Evolutionary conservation across 352 stramenopile genomes (phyloP), one percentile per base, ranked within the genome.

Genomic region (Pythium biforme): DNA sequence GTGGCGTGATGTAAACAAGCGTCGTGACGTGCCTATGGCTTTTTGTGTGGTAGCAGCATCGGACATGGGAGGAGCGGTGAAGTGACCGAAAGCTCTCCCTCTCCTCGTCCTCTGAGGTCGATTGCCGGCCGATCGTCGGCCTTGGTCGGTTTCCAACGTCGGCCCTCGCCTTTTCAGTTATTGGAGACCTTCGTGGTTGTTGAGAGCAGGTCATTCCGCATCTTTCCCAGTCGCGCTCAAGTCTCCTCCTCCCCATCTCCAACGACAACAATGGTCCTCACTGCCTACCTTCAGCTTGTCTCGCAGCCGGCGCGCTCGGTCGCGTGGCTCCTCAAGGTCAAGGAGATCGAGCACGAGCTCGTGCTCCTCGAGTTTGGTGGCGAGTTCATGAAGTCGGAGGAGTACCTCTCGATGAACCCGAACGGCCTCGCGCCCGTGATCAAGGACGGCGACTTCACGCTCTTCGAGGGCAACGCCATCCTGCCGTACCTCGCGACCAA

Each of bases 401-500:
- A 88, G 63, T 86, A 75, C 65, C 71, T 76, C 25, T 26, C 23
- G n/a, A 74, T 77, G 63, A 86, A 88, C 59, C 78, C 78, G 33
- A 86, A 85, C 52, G 66, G 64, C 2, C 59, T 84, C 25, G 62
- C 86, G 15, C 78, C 78, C 7, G 66, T 79, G 50, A 62, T 88
- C 68, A 70, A 81, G 45, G 76, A 88, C 48, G 76, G 74, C 34
- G 71, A 81, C 25, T 86, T 88, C 55, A 64, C 70, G 40, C 74
- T 86, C 45, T 83, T 77, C 37, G 76, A 88, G 66, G 73, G 74
- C 62, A 73, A 75, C 33, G 79, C 79, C 11, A 88, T 88, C 53
- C 29, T 86, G 31, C 43, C 60, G 45, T 88, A 85, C 53, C 56
- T 88, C 48, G 75, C 75, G 10, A 62, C 83, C 50, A 84, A 80